Percentiles rank a stretch among this genome's conserved stretches.
These are phyloP conservation scores for Plasmodium knowlesi DNA, from an alignment of 169 alveolate genomes.

Conservation along the genomic window DNA sequence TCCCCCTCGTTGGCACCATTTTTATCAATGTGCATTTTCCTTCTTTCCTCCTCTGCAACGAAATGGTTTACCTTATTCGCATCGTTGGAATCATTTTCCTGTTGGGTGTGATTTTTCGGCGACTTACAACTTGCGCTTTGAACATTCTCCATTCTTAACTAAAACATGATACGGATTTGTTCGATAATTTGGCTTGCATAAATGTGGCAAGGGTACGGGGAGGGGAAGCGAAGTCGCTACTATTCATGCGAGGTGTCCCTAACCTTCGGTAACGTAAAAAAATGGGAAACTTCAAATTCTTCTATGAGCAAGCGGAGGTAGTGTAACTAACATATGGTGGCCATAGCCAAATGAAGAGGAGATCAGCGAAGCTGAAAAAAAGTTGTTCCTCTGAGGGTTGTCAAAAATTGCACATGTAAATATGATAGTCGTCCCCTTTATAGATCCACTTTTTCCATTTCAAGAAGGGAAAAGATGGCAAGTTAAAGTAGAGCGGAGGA, in stretches of 20 bases:
- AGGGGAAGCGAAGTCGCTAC: not conserved
- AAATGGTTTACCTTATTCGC: not conserved
- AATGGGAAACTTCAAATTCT: not conserved
- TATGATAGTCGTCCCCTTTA: not conserved
- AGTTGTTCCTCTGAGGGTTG: not conserved
- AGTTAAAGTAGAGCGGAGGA: not conserved
- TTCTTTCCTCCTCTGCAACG: not conserved
- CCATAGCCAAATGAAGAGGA: not conserved
- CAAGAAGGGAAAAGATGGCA: not conserved
- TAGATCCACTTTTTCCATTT: not conserved
- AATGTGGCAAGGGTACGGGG: not conserved
- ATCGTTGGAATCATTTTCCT: not conserved
- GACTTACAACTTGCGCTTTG: not conserved
- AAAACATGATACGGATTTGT: not conserved
- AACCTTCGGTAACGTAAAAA: not conserved
- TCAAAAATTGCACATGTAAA: not conserved
- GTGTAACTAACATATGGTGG: not conserved
- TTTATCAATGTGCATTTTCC: not conserved
- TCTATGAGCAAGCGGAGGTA: not conserved
- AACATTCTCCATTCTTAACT: constrained; percentile 3
- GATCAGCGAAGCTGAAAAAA: not conserved
- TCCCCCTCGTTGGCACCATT: not conserved
- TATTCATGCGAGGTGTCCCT: not conserved
- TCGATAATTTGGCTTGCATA: not conserved
- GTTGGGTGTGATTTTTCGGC: not conserved